Evolutionary conservation across 768 basidiomycete species (phyloP).

Genomic region (Paxillus rubicundulus): DNA sequence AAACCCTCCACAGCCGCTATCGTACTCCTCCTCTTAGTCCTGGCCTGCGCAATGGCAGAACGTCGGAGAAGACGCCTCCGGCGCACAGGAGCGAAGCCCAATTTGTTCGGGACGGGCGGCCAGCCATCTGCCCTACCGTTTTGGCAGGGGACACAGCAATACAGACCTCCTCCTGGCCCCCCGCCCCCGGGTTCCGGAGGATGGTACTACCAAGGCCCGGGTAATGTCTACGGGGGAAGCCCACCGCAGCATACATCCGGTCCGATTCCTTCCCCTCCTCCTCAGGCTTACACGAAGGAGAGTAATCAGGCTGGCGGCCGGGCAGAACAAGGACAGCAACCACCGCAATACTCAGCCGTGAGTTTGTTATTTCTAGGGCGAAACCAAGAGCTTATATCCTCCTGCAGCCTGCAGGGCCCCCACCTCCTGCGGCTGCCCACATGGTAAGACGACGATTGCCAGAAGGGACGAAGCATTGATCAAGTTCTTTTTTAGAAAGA

Average conservation of each 20-base stretch:
- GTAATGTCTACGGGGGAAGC: neutral
- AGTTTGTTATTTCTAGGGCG: neutral
- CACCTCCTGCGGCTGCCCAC: conserved; percentile 2
- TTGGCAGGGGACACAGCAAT: conserved; percentile 10
- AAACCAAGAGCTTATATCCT: neutral
- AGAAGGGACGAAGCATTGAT: neutral
- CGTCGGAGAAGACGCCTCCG: conserved; percentile 8
- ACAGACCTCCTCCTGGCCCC: neutral
- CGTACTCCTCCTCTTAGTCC: conserved; percentile 8
- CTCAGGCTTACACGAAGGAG: neutral
- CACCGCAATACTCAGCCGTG: conserved; percentile 27
- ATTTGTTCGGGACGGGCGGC: neutral
- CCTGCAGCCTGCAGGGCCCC: conserved; percentile 5
- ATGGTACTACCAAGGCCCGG: neutral
- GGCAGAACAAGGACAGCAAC: conserved; percentile 10
- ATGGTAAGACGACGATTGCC: neutral
- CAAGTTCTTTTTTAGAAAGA: neutral
- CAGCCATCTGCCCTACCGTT: conserved; percentile 7
- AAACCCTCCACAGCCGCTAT: conserved; percentile 9
- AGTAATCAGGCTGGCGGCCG: neutral
- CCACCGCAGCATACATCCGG: neutral
- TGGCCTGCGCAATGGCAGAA: neutral
- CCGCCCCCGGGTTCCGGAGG: neutral
- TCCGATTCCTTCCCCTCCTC: conserved; percentile 4
- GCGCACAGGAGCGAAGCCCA: neutral